Conservation (phyloP, 495 filamentous ascomycete genomes). For the Clavariopsis aquatica region DNA sequence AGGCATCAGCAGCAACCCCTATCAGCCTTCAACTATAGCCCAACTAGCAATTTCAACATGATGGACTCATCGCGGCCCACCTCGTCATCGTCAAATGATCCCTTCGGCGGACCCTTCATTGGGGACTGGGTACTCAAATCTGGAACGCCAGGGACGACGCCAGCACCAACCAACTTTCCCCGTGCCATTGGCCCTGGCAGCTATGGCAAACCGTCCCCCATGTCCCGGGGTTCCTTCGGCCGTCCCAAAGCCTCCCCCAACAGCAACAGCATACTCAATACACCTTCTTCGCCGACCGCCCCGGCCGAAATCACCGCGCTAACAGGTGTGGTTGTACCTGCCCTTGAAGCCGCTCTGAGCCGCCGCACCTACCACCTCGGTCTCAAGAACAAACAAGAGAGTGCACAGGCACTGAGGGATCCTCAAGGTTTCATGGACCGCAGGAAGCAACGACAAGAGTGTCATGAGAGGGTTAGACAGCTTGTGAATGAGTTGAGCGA, state of each 20-base stretch:
- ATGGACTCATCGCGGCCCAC: neutral
- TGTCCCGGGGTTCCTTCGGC: slow-evolving; percentile 15
- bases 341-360: slow-evolving; percentile 82
- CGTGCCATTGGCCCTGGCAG: neutral
- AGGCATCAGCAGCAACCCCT: slow-evolving; percentile 25
- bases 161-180: neutral
- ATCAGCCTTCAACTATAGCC: slow-evolving; percentile 19
- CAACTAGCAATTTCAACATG: neutral
- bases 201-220: slow-evolving; percentile 13
- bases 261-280: slow-evolving; percentile 41
- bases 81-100: slow-evolving; percentile 13
- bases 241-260: slow-evolving; percentile 27
- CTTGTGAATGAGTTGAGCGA: slow-evolving; percentile 74
- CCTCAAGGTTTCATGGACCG: slow-evolving; percentile 10
- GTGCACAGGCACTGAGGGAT: neutral
- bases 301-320: slow-evolving; percentile 60
- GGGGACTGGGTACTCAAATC: slow-evolving; percentile 8
- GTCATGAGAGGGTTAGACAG: slow-evolving; percentile 77
- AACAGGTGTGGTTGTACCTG: slow-evolving; percentile 83
- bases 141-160: neutral
- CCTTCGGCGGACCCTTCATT: slow-evolving; percentile 20
- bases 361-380: slow-evolving; percentile 61
- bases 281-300: slow-evolving; percentile 9
- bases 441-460: slow-evolving; percentile 58
- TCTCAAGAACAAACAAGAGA: slow-evolving; percentile 19